A percentile compares a stretch with the other conserved stretches of the same genome.
Evolutionary conservation across 257 asterid genomes (phyloP).

Genomic region (Lantana camara): DNA sequence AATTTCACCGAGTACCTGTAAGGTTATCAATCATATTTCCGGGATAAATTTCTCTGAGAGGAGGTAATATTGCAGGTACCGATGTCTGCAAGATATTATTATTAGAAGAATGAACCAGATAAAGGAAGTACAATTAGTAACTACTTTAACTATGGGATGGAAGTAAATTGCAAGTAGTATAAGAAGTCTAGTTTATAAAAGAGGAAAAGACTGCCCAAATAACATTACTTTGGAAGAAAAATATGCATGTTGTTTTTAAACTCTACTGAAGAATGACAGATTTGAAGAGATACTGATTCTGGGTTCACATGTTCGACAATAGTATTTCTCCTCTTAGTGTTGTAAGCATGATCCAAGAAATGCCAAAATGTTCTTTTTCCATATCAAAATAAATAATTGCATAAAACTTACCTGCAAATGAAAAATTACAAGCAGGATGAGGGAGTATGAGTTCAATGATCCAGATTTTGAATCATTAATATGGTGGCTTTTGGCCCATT

Average conservation of each 20-base stretch:
- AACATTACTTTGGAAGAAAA: no score
- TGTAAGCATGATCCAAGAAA: not conserved
- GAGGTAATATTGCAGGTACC: conserved; percentile 84
- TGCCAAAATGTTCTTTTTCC: not conserved
- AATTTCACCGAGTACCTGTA: conserved; percentile 48
- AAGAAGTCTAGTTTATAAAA: not conserved
- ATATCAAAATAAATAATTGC: conserved; percentile 10
- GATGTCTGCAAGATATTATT: conserved; percentile 69
- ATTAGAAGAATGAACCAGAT: conserved; percentile 25
- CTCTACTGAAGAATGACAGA: no score
- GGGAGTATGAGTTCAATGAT: conserved; percentile 77
- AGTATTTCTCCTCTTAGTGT: no score
- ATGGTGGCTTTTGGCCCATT: conserved; percentile 86
- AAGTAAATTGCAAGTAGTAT: conserved; percentile 2
- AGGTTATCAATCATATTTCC: conserved; percentile 82
- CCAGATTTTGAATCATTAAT: conserved; percentile 86
- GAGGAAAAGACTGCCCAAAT: not conserved
- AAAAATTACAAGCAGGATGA: conserved; percentile 83
- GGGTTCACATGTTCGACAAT: no score
- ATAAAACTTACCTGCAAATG: conserved; percentile 81
- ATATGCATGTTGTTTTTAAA: no score
- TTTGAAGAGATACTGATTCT: no score
- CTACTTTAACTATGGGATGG: not conserved
- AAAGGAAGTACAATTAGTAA: conserved; percentile 1
- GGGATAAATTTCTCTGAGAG: conserved; percentile 85